Evolutionary conservation across 2,329 filamentous ascomycete species (phyloP).

Genomic region (Simplicillium aogashimaense): DNA sequence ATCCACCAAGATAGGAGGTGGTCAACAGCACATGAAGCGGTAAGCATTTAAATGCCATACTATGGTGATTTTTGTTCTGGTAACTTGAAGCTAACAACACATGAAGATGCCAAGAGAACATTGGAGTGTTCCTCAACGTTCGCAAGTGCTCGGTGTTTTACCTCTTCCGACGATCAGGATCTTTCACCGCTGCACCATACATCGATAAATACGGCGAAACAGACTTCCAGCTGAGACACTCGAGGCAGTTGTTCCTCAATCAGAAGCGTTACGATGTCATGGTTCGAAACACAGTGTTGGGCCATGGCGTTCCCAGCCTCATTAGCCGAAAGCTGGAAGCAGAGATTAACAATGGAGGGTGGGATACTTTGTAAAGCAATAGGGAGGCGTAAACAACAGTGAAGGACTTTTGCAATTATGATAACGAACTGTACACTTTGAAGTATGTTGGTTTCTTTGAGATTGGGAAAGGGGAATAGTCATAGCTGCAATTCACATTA

Average conservation of each 20-base stretch:
- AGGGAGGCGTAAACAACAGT: slow-evolving; percentile 1
- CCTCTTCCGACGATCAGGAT: slow-evolving; percentile 71
- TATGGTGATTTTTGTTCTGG: too few relatives aligned
- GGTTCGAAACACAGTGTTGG: slow-evolving; percentile 76
- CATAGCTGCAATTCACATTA: slow-evolving; percentile 1
- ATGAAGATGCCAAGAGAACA: slow-evolving; percentile 70
- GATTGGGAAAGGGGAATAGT: not conserved
- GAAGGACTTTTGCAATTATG: not conserved
- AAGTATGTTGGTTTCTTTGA: not conserved
- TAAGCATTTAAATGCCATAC: slow-evolving; percentile 49
- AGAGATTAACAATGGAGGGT: slow-evolving; percentile 94
- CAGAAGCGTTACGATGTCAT: slow-evolving; percentile 89
- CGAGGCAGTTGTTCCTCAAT: slow-evolving; percentile 83
- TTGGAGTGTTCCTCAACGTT: slow-evolving; percentile 94
- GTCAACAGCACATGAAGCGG: slow-evolving; percentile 82
- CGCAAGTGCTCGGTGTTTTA: slow-evolving; percentile 91
- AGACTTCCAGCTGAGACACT: slow-evolving; percentile 79
- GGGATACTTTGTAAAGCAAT: slow-evolving; percentile 58
- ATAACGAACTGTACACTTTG: not conserved
- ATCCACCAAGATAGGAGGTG: slow-evolving; percentile 58
- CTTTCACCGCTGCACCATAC: slow-evolving; percentile 81
- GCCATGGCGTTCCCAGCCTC: slow-evolving; percentile 76
- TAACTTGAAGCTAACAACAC: slow-evolving; percentile 5
- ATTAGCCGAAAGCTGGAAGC: slow-evolving; percentile 87
- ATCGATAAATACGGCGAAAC: slow-evolving; percentile 94